phyloP scores from a whole-genome alignment of 148 eudicot genomes.

The Suaeda aralocaspica region DNA sequence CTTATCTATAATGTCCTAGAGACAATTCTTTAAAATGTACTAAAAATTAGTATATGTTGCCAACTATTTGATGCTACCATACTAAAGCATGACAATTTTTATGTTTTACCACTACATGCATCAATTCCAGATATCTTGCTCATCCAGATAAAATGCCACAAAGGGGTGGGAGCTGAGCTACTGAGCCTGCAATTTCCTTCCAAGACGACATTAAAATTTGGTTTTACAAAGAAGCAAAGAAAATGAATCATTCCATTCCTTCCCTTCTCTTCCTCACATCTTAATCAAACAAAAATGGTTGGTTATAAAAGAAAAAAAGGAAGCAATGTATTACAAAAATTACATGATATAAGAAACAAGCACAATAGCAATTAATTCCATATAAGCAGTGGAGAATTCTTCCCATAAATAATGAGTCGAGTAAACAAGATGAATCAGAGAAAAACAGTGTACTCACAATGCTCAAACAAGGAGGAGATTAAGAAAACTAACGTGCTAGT shows the following conservation, averaged over 20 bases:
- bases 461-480: not conserved
- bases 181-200: not conserved
- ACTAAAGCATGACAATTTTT: not conserved
- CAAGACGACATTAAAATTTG: not conserved
- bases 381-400: not conserved
- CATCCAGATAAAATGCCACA: not conserved
- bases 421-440: not conserved
- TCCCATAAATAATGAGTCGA: not conserved
- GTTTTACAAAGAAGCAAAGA: not conserved
- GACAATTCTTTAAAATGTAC: no score
- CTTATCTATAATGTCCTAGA: no score
- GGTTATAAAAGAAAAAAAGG: not conserved
- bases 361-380: not conserved
- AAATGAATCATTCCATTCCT: not conserved
- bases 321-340: not conserved
- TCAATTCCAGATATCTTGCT: not conserved
- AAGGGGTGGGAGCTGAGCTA: not conserved
- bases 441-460: not conserved
- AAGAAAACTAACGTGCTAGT: conserved; percentile 68
- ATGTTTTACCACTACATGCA: not conserved
- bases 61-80: not conserved
- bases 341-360: no score
- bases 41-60: not conserved
- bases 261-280: not conserved
- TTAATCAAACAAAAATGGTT: not conserved